Evolutionary conservation across 75 land plant species (phyloP), one percentile per base, ranked within the genome.

Genomic region (Adiantum capillusveneris): DNA sequence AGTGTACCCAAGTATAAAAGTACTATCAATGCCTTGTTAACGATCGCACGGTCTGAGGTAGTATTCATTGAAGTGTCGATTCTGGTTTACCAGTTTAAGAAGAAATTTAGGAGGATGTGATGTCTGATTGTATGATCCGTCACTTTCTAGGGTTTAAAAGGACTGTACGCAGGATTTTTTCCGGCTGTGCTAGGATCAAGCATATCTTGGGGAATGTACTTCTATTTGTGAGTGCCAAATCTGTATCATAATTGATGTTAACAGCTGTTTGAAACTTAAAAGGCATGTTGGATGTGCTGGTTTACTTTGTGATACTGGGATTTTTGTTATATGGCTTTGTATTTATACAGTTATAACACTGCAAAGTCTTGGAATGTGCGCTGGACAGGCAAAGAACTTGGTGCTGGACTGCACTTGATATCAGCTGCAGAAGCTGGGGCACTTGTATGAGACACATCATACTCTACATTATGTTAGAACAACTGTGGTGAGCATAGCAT

Each of bases 361-460:
- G 80, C 84, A 34, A 94, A 94, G 62, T 74, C 73, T 34, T 72
- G 90, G 34, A 75, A 94, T 68, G 67, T 60, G 41, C 76, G 61
- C 3, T 60, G 57, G 41, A 59, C 63, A 27, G 73, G 69, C n/a
- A 67, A 75, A 44, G 78, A 77, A 51, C 74, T 90, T 25, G 85
- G 85, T 42, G 85, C 98, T 49, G 79, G 79, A n/a, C 76, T 77
- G 67, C 96, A 94, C 72, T 83, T 94, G 31, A 69, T 81, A 62
- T 80, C 98, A 41, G 87, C 98, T 64, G 91, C 96, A 11, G 91
- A 94, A 71, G 95, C 96, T 14, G 98, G 98, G 54, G 75, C 81
- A 54, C 53, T 94, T 77, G 98, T 94, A 34, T 74, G 88, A 26
- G 28, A 53, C 50, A 46, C 17, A n/a, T 17, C 50, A 46, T 46